Evolutionary conservation across 345 rosid genomes (phyloP), one percentile per base, ranked within the genome.

Genomic region (Stellera chamaejasme): DNA sequence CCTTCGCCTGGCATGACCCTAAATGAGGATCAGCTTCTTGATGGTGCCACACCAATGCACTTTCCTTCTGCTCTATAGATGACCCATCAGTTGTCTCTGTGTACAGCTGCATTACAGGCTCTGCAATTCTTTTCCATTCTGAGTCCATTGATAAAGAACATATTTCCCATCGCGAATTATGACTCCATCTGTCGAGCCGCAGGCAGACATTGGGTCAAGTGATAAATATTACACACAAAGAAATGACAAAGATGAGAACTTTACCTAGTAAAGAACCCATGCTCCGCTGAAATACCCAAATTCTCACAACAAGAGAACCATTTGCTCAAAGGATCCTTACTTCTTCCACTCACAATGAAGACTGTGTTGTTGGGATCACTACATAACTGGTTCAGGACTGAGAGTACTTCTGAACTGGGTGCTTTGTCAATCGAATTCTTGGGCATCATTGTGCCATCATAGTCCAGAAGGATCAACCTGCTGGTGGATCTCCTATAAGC

Each of bases 1-100:
- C 95, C 62, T 82, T 83, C 55, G 95, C 91, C 69, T 89, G 97
- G 74, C 72, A 75, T 10, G 82, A 62, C 26, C 95, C 94, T 8
- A 89, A 83, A 12, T 85, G 75, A 45, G 72, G 74, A 70, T 89
- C 97, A 27, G 97, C 81, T 32, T 80, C 84, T 36, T 76, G 81
- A 67, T 85, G 77, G 61, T 89, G 95, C 97, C 97, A 89, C 54
- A 89, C 95, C 62, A 89, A 27, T 46, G 91, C 97, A 66, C 80
- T 79, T 69, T 89, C 91, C 73, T 89, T 89, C 50, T 68, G 72
- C 63, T 89, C 97, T 50, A 89, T 79, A 59, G 58, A 81, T 5
- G 97, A 89, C 11, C 97, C 97, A 72, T 89, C 97, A 0, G 97
- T 89, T 47, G 91, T 60, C 62, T 85, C 95, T 0, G 67, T 82